phyloP scores from a whole-genome alignment of 768 basidiomycete genomes.

The Sutorius australiensis region DNA sequence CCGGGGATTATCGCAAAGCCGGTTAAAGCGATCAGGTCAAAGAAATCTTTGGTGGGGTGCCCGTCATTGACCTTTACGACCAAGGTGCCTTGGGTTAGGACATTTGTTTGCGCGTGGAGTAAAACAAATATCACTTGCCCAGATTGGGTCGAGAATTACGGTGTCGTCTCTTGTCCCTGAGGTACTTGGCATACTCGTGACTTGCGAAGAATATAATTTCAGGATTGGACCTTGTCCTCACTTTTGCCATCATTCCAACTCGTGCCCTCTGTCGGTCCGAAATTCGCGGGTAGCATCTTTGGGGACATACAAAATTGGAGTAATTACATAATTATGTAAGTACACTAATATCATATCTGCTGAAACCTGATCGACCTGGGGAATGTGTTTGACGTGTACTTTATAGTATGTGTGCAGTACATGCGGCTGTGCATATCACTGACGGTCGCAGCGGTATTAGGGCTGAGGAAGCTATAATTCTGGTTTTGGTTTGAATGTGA shows the following conservation, averaged over 20 bases:
- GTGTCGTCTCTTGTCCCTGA: background rate
- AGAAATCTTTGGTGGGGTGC: no score
- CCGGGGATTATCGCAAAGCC: background rate
- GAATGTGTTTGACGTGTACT: background rate
- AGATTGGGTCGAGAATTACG: background rate
- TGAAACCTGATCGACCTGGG: background rate
- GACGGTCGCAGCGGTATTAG: no score
- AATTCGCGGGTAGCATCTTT: background rate
- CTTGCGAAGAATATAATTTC: background rate
- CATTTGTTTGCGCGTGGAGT: background rate
- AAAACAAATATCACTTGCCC: background rate
- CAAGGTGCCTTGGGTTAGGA: background rate
- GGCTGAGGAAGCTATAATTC: background rate
- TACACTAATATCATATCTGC: background rate
- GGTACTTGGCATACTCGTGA: background rate
- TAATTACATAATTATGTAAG: background rate
- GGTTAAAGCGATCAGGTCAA: background rate
- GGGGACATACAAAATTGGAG: background rate
- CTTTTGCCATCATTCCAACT: background rate
- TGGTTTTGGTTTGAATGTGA: background rate
- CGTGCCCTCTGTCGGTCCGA: background rate
- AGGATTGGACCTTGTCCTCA: background rate
- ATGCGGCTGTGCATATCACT: background rate
- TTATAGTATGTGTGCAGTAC: background rate
- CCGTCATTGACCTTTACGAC: background rate